A percentile compares a stretch with the other conserved stretches of the same genome.
Conservation (phyloP, 768 basidiomycete species). For the Mrakia frigida region DNA sequence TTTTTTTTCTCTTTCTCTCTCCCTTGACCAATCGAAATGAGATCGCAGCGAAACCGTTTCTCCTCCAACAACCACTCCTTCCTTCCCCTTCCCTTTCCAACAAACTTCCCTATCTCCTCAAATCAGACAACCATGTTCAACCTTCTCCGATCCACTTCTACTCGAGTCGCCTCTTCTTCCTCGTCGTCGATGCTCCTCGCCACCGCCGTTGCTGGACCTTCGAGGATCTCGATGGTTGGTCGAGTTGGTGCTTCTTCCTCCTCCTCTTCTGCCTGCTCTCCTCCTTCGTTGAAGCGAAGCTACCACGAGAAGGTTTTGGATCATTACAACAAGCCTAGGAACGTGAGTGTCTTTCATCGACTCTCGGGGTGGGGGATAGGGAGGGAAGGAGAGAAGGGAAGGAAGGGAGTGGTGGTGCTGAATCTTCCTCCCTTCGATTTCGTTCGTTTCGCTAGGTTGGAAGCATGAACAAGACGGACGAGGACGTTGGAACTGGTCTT, state of each 20-base stretch:
- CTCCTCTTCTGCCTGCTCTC: too few species aligned
- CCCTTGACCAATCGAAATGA: too few species aligned
- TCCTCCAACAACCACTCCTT: background rate
- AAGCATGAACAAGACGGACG: constrained; percentile 83
- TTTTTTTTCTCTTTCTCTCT: too few species aligned
- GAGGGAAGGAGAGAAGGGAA: background rate
- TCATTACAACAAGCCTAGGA: constrained; percentile 95
- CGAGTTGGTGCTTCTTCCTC: too few species aligned
- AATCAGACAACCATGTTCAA: background rate
- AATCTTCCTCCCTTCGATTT: constrained; percentile 37
- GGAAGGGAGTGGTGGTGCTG: background rate
- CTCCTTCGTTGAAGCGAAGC: constrained; percentile 49
- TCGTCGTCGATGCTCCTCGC: background rate
- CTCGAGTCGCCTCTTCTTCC: background rate
- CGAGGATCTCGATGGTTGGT: background rate
- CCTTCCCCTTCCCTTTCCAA: background rate
- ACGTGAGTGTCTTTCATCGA: constrained; percentile 56
- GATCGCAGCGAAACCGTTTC: too few species aligned
- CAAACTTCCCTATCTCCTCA: background rate
- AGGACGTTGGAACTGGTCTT: constrained; percentile 92
- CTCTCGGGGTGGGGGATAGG: background rate
- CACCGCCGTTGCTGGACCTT: background rate
- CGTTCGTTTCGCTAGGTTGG: constrained; percentile 66
- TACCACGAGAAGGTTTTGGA: constrained; percentile 90
- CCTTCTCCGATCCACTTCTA: constrained; percentile 1